These are phyloP conservation scores for Hypoxylon sp. DNA, from an alignment of 2,329 filamentous ascomycete genomes.

Conservation along the genomic window DNA sequence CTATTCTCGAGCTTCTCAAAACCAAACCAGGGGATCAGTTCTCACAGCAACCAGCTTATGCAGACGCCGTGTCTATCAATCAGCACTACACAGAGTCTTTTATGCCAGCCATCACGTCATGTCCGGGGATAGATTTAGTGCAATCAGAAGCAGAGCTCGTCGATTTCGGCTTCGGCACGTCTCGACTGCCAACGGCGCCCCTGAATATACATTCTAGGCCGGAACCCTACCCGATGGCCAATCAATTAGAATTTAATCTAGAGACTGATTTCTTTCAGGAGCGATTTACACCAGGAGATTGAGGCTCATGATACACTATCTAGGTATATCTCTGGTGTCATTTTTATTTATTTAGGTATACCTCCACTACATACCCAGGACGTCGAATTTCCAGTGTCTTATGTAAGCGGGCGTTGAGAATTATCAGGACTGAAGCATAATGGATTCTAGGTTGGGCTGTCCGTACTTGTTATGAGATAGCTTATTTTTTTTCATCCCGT, in stretches of 20 bases:
- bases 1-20: conserved; percentile 15
- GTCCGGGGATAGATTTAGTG: neutral
- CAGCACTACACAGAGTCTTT: neutral
- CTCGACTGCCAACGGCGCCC: neutral
- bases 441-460: no score
- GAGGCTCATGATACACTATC: neutral
- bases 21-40: neutral
- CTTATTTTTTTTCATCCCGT: no score
- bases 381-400: neutral
- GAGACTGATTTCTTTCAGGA: conserved; percentile 2
- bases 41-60: neutral
- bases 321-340: neutral
- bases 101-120: neutral
- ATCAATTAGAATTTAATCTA: neutral
- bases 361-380: neutral
- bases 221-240: neutral
- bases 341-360: neutral
- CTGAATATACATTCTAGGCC: neutral
- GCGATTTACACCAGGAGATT: neutral
- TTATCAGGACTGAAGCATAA: no score
- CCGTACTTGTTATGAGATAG: no score
- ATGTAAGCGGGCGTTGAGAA: no score
- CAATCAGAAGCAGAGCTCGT: conserved; percentile 1
- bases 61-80: neutral
- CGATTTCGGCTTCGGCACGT: neutral